phyloP scores from a whole-genome alignment of 305 asterid genomes.

The Fraxinus latifolia region DNA sequence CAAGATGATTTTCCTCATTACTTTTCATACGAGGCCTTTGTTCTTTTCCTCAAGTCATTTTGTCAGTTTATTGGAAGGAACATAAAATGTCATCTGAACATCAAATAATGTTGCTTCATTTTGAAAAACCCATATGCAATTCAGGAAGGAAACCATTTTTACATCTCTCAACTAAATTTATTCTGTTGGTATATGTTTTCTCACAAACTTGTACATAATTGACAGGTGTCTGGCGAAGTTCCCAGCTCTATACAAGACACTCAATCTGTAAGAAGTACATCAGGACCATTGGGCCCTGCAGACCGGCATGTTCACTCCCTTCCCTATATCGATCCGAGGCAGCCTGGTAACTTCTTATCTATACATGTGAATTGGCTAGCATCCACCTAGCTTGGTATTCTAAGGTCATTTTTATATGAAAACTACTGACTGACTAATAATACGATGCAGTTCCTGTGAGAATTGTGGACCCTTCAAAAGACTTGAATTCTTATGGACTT shows the following conservation, averaged over 20 bases:
- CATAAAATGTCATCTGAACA: neutral
- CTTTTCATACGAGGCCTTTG: neutral
- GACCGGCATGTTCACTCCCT: constrained; percentile 56
- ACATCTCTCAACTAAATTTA: neutral
- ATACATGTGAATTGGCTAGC: neutral
- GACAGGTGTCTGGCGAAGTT: constrained; percentile 77
- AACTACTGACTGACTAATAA: constrained; percentile 6
- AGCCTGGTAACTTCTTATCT: constrained; percentile 44
- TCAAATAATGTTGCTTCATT: neutral
- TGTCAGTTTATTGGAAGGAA: neutral
- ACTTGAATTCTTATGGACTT: constrained; percentile 83
- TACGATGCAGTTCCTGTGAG: constrained; percentile 71
- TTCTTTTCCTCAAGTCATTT: neutral
- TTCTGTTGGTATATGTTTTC: neutral
- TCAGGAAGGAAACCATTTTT: neutral
- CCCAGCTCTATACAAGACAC: constrained; percentile 73
- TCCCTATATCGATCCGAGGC: constrained; percentile 68
- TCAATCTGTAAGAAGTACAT: constrained; percentile 84
- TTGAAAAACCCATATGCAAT: neutral
- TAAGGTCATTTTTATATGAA: constrained; percentile 1
- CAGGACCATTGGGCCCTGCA: constrained; percentile 86
- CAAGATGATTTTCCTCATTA: neutral
- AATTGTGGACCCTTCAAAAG: constrained; percentile 85
- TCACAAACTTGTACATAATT: constrained; percentile 13
- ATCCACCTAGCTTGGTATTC: neutral